Percentiles rank a stretch among this genome's conserved stretches.
phyloP scores from a whole-genome alignment of 2,329 filamentous ascomycete genomes.

The Salinomyces thailandicus region DNA sequence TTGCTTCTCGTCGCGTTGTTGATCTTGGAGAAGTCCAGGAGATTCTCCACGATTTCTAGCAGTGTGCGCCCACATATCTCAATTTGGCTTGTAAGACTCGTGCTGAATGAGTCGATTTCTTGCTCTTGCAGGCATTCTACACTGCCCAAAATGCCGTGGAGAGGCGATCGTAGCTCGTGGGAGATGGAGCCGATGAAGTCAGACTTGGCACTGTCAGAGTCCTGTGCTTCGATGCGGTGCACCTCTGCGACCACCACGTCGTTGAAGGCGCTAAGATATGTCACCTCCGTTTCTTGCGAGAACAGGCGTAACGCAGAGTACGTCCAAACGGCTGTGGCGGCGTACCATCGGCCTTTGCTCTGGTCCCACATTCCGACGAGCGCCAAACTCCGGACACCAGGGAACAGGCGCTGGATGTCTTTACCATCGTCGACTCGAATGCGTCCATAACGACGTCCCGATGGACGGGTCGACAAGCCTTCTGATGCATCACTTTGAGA shows the following conservation, averaged over 20 bases:
- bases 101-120: slow-evolving; percentile 28
- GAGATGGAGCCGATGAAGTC: slow-evolving; percentile 44
- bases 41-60: slow-evolving; percentile 38
- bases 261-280: slow-evolving; percentile 31
- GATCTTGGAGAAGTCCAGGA: slow-evolving; percentile 38
- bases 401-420: slow-evolving; percentile 31
- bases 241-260: slow-evolving; percentile 34
- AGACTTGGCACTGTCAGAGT: slow-evolving; percentile 38
- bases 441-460: slow-evolving; percentile 1
- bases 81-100: slow-evolving; percentile 38
- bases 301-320: slow-evolving; percentile 36
- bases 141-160: slow-evolving; percentile 37
- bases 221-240: slow-evolving; percentile 29
- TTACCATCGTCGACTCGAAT: slow-evolving; percentile 11
- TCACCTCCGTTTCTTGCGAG: slow-evolving; percentile 30
- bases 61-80: slow-evolving; percentile 42
- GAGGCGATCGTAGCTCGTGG: slow-evolving; percentile 42
- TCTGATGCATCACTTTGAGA: background rate
- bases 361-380: slow-evolving; percentile 45
- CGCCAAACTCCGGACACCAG: slow-evolving; percentile 37
- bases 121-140: slow-evolving; percentile 41
- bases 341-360: slow-evolving; percentile 25
- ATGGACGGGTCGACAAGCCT: background rate
- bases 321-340: slow-evolving; percentile 33
- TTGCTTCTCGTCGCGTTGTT: slow-evolving; percentile 19